Conservation (phyloP, 2,329 filamentous ascomycete species). For the Microdochium trichocladiopsis region DNA sequence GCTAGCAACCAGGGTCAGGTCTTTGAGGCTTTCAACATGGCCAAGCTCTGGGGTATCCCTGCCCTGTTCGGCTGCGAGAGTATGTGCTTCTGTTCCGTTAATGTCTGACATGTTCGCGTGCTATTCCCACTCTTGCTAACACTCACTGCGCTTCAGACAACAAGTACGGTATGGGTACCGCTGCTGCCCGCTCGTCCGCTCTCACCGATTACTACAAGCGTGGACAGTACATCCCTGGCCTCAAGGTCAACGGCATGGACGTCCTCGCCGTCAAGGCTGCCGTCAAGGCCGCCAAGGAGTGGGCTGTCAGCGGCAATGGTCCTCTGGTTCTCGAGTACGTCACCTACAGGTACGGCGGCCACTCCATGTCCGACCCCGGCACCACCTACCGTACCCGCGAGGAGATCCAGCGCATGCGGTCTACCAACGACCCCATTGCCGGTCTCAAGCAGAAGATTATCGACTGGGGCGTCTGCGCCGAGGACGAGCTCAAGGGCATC, state of each 20-base stretch:
- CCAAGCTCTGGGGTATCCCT: conserved; percentile 96
- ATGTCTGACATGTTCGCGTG: background rate
- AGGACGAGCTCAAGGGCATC: conserved; percentile 93
- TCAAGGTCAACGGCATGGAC: conserved; percentile 99
- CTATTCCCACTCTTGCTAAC: conserved; percentile 16
- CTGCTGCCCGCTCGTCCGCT: conserved; percentile 86
- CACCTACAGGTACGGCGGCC: conserved; percentile 97
- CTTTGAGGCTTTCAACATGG: conserved; percentile 99
- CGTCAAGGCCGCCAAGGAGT: conserved; percentile 89
- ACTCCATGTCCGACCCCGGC: conserved; percentile 99
- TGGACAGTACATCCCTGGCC: conserved; percentile 97
- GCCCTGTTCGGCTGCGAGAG: conserved; percentile 97
- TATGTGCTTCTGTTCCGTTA: conserved; percentile 43
- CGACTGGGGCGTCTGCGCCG: conserved; percentile 84
- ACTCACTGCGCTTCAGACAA: conserved; percentile 59
- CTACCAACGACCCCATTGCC: conserved; percentile 95
- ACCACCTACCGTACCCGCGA: conserved; percentile 99
- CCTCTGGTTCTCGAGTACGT: conserved; percentile 97
- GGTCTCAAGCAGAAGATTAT: conserved; percentile 97
- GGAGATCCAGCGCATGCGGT: conserved; percentile 99
- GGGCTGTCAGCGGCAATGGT: conserved; percentile 74
- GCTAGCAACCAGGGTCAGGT: conserved; percentile 99
- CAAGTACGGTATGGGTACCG: conserved; percentile 99
- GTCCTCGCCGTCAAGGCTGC: conserved; percentile 96
- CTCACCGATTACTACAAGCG: conserved; percentile 99